Conservation (phyloP, 306 rosid species). For the Medicago lupulina region DNA sequence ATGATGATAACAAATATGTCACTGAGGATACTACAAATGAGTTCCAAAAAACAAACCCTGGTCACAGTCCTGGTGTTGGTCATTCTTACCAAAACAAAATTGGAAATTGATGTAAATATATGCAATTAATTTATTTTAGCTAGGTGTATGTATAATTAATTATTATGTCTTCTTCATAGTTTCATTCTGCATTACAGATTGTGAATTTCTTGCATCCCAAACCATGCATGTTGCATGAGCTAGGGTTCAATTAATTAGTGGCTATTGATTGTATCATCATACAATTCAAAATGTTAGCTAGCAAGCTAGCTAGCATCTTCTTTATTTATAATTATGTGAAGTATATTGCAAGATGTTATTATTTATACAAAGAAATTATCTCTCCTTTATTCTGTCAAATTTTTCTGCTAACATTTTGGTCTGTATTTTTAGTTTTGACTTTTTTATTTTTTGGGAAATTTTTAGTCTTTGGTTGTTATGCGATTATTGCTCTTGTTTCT, state of each 20-base stretch:
- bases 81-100: conserved; percentile 36
- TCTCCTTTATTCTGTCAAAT: too few species aligned
- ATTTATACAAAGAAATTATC: neutral
- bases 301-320: neutral
- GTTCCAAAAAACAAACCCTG: conserved; percentile 48
- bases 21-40: conserved; percentile 32
- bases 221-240: neutral
- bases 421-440: too few species aligned
- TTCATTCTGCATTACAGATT: neutral
- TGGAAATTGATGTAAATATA: conserved; percentile 20
- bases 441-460: too few species aligned
- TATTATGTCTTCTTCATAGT: too few species aligned
- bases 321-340: conserved; percentile 4
- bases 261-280: conserved; percentile 3
- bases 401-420: too few species aligned
- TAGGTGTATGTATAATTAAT: neutral
- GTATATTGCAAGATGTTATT: neutral
- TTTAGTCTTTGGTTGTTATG: too few species aligned
- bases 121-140: neutral
- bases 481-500: too few species aligned
- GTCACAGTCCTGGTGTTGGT: conserved; percentile 61
- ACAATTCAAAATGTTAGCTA: neutral
- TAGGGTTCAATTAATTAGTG: neutral
- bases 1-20: conserved; percentile 3
- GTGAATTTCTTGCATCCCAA: neutral